Conservation (phyloP, 2,329 filamentous ascomycete species). For the Fonsecaea multimorphosa region DNA sequence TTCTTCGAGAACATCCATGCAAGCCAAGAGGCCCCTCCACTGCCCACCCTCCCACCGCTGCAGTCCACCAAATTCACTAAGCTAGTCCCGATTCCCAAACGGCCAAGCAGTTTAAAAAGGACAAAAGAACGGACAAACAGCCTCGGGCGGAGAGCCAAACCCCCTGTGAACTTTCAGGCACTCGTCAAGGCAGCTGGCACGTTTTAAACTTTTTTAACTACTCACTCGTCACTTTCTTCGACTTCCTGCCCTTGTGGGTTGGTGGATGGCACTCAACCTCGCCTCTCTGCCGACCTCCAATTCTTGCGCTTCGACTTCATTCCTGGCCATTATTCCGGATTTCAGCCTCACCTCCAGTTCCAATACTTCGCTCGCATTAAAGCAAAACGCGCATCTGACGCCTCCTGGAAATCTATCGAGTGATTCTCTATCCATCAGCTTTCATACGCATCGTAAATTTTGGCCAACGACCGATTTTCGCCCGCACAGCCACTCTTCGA, state of each 20-base stretch:
- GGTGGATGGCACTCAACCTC: background rate
- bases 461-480: constrained; percentile 9
- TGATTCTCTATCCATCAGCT: background rate
- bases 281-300: background rate
- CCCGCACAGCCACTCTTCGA: constrained; percentile 8
- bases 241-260: background rate
- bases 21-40: constrained; percentile 10
- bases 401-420: background rate
- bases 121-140: background rate
- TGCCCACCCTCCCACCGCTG: constrained; percentile 3
- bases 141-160: background rate
- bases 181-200: background rate
- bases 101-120: constrained; percentile 5
- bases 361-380: background rate
- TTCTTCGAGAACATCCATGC: constrained; percentile 14
- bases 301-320: background rate
- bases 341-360: background rate
- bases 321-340: background rate
- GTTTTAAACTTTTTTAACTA: constrained; percentile 5
- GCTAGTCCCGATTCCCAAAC: constrained; percentile 6
- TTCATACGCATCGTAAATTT: background rate
- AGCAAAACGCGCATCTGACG: background rate
- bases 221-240: background rate
- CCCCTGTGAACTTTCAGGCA: background rate
- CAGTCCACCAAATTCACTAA: background rate